phyloP scores from a whole-genome alignment of 1,139 yeast genomes.

The Eremothecium sinecaudum region DNA sequence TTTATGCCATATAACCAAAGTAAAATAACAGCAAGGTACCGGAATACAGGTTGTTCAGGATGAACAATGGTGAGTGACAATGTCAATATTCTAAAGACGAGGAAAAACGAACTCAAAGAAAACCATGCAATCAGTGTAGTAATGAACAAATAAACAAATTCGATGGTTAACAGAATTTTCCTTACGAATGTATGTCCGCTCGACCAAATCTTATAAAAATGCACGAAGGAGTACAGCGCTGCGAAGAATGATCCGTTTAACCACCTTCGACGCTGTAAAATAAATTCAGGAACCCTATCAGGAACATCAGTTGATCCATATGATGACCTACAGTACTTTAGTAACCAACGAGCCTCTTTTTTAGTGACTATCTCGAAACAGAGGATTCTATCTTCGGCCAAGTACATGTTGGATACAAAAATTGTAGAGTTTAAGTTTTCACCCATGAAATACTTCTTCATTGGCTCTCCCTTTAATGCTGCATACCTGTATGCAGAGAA shows the following conservation, averaged over 20 bases:
- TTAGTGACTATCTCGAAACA: constrained; percentile 91
- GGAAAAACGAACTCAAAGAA: constrained; percentile 68
- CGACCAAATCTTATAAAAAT: constrained; percentile 61
- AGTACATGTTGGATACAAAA: constrained; percentile 86
- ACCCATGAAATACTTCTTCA: constrained; percentile 85
- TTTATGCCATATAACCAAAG: constrained; percentile 86
- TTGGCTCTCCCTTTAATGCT: constrained; percentile 77
- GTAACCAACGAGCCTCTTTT: constrained; percentile 68
- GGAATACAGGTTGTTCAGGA: constrained; percentile 59
- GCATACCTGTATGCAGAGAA: constrained; percentile 79
- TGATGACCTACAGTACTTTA: constrained; percentile 80
- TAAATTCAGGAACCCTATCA: constrained; percentile 72
- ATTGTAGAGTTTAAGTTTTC: constrained; percentile 61
- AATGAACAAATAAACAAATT: constrained; percentile 65
- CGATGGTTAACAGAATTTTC: constrained; percentile 63
- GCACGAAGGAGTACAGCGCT: constrained; percentile 71
- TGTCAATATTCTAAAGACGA: constrained; percentile 72
- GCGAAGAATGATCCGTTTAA: constrained; percentile 95
- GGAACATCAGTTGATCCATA: constrained; percentile 97
- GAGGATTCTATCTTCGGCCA: constrained; percentile 90
- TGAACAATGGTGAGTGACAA: constrained; percentile 52
- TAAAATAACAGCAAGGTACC: constrained; percentile 66
- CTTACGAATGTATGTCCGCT: constrained; percentile 70
- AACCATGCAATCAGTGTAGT: constrained; percentile 71
- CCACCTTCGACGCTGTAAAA: constrained; percentile 92